Base-by-base conservation (phyloP, 2,329 filamentous ascomycete genomes). In the Biscogniauxia sp. region DNA sequence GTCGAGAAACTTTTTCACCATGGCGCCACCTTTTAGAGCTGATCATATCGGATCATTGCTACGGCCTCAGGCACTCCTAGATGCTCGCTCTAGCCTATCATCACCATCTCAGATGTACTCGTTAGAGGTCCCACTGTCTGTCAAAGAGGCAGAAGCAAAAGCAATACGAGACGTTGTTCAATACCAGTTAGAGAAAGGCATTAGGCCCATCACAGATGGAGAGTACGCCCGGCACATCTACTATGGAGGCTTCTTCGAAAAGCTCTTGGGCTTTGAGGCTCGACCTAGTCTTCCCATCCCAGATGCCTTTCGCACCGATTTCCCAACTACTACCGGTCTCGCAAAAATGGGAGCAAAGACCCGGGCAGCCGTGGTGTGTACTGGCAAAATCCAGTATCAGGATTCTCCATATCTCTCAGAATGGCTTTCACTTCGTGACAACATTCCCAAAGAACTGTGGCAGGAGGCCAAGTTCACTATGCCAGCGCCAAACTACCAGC, bases 31-130 rank as follows among this genome's bases (percentile, higher is more conserved):
- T 55, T 91, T 90, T 76, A 83, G 89, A 71, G 88, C 88, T 61
- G 89, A 92, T 76, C 89, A 92, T 66, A 82, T 90, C 63, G 89
- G 89, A 55, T 91, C 88, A 15, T 79, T 92, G 32, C 83, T 91
- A 60, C 86, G 89, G 32, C 88, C 89, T 0, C 74, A 84, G 56
- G 76, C 82, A 56, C 82, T 92, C 25, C 79, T 89, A 15, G 78
- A 84, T 53, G 83, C 84, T 54, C 81, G 89, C 74, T 77, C 81
- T 65, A 73, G 82, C 71, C 74, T 81, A 61, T 80, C 79, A 84
- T 69, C 80, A 17, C 67, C 70, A 17, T 70, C 70, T 17, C 68
- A 70, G 57, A 70, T 70, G 68, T 72, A 73, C 56, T 69, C 68
- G n/a, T 61, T 70, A 3, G 66, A 70, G 1, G 62, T 72, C 25